A percentile compares a stretch with the other conserved stretches of the same genome.
These are phyloP conservation scores for Fusarium camptoceras DNA, from an alignment of 2,329 filamentous ascomycete genomes.

Conservation along the genomic window DNA sequence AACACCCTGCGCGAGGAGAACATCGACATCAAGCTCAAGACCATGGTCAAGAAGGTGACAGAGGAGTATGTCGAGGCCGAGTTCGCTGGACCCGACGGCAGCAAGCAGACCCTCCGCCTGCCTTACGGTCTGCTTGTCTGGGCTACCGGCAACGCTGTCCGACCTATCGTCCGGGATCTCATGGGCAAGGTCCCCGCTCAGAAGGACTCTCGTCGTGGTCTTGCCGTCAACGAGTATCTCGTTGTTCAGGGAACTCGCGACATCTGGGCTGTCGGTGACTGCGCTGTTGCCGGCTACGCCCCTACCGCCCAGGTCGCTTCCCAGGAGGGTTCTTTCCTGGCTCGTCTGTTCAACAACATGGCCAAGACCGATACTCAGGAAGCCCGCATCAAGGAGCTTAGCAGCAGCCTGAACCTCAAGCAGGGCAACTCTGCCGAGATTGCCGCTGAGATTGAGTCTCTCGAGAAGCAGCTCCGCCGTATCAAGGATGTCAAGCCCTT, in stretches of 20 bases:
- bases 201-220: constrained; percentile 92
- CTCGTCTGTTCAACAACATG: constrained; percentile 98
- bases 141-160: constrained; percentile 96
- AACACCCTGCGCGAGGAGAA: constrained; percentile 99
- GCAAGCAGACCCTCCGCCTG: constrained; percentile 83
- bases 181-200: constrained; percentile 94
- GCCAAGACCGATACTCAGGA: constrained; percentile 91
- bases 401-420: constrained; percentile 69
- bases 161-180: constrained; percentile 89
- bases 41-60: constrained; percentile 97
- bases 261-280: constrained; percentile 98
- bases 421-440: constrained; percentile 75
- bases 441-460: constrained; percentile 80
- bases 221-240: constrained; percentile 98
- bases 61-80: constrained; percentile 94
- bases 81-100: constrained; percentile 81
- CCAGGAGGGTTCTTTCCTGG: constrained; percentile 95
- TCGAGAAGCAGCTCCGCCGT: constrained; percentile 87
- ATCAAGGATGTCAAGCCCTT: constrained; percentile 97
- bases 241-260: constrained; percentile 97
- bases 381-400: constrained; percentile 76
- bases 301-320: constrained; percentile 96
- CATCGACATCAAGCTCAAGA: constrained; percentile 97
- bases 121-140: constrained; percentile 97
- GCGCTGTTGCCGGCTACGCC: constrained; percentile 95